These are phyloP conservation scores for Alternaria arbusti DNA, from an alignment of 2,329 filamentous ascomycete genomes.

Conservation along the genomic window DNA sequence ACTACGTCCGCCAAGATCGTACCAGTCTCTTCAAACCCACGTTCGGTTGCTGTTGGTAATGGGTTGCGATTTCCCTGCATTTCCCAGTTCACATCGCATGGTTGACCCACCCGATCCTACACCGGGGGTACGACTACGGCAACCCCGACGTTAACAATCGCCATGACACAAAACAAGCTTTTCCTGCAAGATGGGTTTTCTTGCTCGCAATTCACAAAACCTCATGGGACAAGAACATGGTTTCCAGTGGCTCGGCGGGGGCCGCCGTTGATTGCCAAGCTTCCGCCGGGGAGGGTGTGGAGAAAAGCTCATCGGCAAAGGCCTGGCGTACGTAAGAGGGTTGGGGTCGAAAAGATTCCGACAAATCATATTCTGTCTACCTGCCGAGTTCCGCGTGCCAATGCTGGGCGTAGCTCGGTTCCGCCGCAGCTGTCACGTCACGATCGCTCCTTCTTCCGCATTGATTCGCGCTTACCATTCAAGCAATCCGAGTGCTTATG, in stretches of 20 bases:
- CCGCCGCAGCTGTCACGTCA: constrained; percentile 19
- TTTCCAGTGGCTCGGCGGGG: neutral
- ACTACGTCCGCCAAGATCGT: constrained; percentile 26
- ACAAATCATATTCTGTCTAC: constrained; percentile 23
- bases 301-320: constrained; percentile 16
- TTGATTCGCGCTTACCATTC: constrained; percentile 3
- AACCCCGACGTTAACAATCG: neutral
- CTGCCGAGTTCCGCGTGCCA: constrained; percentile 35
- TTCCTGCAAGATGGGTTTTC: constrained; percentile 1
- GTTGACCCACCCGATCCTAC: constrained; percentile 1
- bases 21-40: constrained; percentile 1
- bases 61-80: constrained; percentile 1
- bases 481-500: neutral
- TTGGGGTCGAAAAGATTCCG: constrained; percentile 3
- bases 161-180: constrained; percentile 9
- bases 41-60: constrained; percentile 3
- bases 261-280: constrained; percentile 27
- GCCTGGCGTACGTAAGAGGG: constrained; percentile 37
- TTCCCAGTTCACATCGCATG: neutral
- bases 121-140: neutral
- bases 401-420: constrained; percentile 36
- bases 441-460: neutral
- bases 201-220: neutral
- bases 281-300: constrained; percentile 31
- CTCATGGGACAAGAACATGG: neutral